Percentiles rank a stretch among this genome's conserved stretches.
phyloP scores from a whole-genome alignment of 129 eudicot genomes.

The Chrysanthemum lavandulifolium region DNA sequence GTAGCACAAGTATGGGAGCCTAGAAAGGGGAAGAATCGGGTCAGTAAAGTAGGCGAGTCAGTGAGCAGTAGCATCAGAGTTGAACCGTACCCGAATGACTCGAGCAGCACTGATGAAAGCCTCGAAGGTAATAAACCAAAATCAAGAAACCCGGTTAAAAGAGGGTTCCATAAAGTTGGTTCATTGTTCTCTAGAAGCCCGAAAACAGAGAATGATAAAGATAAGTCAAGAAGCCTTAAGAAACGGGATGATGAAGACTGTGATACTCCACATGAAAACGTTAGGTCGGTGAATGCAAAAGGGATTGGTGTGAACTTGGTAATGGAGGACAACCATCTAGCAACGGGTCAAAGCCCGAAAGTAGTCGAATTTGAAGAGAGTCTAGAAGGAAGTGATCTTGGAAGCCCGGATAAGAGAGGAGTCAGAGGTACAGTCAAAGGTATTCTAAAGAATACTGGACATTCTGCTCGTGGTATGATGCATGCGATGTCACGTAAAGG shows the following conservation, averaged over 20 bases:
- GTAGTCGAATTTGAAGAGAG: slow-evolving; percentile 40
- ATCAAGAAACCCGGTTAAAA: slow-evolving; percentile 35
- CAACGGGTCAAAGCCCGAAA: slow-evolving; percentile 32
- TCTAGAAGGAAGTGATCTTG: slow-evolving; percentile 43
- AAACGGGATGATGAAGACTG: slow-evolving; percentile 25
- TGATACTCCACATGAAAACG: slow-evolving; percentile 44
- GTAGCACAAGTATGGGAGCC: slow-evolving; percentile 83
- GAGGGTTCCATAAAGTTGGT: slow-evolving; percentile 58
- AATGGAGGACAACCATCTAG: slow-evolving; percentile 40
- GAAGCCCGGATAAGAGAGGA: slow-evolving; percentile 38
- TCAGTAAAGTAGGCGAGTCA: slow-evolving; percentile 26
- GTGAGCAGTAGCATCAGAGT: slow-evolving; percentile 31
- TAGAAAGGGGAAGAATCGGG: slow-evolving; percentile 62
- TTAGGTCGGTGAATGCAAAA: slow-evolving; percentile 45
- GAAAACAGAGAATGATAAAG: slow-evolving; percentile 34
- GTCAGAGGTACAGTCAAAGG: slow-evolving; percentile 58
- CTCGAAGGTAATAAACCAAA: slow-evolving; percentile 40
- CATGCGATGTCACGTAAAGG: slow-evolving; percentile 55
- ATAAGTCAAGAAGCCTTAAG: slow-evolving; percentile 18
- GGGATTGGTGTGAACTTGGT: slow-evolving; percentile 54
- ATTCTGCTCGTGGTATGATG: slow-evolving; percentile 68
- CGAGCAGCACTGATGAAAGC: slow-evolving; percentile 58
- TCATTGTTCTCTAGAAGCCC: slow-evolving; percentile 50
- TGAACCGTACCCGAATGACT: slow-evolving; percentile 34
- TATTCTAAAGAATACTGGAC: slow-evolving; percentile 61